phyloP scores from a whole-genome alignment of 2,329 filamentous ascomycete genomes.

The Penicillium janthinellum region DNA sequence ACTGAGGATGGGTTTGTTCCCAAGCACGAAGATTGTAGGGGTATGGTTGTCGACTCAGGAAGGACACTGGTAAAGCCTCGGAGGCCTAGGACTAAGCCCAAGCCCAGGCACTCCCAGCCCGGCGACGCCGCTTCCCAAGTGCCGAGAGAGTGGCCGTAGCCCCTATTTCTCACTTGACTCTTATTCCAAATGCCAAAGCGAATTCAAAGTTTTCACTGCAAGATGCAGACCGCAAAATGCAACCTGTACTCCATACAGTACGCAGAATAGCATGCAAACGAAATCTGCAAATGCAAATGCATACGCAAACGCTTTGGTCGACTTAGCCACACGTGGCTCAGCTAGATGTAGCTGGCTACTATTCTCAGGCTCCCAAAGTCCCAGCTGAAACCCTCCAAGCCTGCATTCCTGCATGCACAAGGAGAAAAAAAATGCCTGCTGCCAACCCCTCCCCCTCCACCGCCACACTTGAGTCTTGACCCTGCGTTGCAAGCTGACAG shows the following conservation, averaged over 20 bases:
- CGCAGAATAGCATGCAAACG: not conserved
- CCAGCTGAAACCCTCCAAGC: not conserved
- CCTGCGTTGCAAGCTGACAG: not conserved
- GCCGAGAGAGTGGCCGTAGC: not conserved
- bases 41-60: not conserved
- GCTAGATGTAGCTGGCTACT: not conserved
- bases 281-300: not conserved
- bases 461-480: slow-evolving; percentile 8
- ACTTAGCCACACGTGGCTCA: not conserved
- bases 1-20: not conserved
- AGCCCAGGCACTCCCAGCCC: not conserved
- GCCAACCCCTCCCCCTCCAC: slow-evolving; percentile 1
- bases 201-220: not conserved
- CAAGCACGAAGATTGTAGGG: not conserved
- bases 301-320: not conserved
- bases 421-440: too few relatives aligned
- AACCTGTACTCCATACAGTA: not conserved
- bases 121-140: not conserved
- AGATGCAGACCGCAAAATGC: not conserved
- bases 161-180: not conserved
- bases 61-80: not conserved
- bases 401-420: not conserved
- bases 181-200: not conserved
- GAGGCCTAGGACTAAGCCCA: not conserved
- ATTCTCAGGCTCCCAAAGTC: not conserved